phyloP scores from a whole-genome alignment of 208 protist species.

The Crithidia thermophila region DNA sequence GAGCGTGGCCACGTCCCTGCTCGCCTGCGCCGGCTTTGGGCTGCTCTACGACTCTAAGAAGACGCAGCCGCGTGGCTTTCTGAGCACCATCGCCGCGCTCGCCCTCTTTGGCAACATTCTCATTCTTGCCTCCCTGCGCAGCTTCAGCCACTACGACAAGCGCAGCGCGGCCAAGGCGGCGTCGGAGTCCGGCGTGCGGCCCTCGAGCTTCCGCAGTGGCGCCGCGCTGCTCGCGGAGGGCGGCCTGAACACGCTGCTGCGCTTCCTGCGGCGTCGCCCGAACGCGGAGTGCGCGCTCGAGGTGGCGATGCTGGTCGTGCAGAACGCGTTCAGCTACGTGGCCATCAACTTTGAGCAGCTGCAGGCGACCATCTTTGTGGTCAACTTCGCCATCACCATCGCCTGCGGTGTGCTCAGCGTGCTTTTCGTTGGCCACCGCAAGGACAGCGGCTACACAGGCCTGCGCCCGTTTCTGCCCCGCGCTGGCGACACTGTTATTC shows the following conservation, averaged over 20 bases:
- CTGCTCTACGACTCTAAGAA: slow-evolving; percentile 29
- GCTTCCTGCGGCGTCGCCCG: slow-evolving; percentile 44
- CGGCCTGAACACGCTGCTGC: slow-evolving; percentile 26
- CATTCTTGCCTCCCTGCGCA: slow-evolving; percentile 55
- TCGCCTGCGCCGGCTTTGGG: slow-evolving; percentile 34
- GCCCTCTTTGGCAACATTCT: slow-evolving; percentile 61
- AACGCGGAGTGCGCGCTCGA: slow-evolving; percentile 70
- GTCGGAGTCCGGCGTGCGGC: background rate
- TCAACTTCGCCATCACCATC: slow-evolving; percentile 50
- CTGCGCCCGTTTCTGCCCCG: slow-evolving; percentile 21
- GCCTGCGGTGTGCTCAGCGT: slow-evolving; percentile 52
- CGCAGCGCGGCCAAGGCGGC: background rate
- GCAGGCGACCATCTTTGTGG: slow-evolving; percentile 9
- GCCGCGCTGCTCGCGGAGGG: slow-evolving; percentile 16
- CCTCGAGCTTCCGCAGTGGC: slow-evolving; percentile 6
- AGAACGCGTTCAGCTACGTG: slow-evolving; percentile 39
- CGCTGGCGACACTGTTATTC: slow-evolving; percentile 42
- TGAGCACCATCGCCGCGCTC: slow-evolving; percentile 38
- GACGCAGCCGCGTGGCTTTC: slow-evolving; percentile 40
- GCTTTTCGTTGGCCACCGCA: slow-evolving; percentile 44
- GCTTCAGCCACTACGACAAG: slow-evolving; percentile 39
- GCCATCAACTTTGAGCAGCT: slow-evolving; percentile 31
- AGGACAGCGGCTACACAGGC: slow-evolving; percentile 5
- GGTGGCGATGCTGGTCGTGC: slow-evolving; percentile 41
- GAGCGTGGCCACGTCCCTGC: slow-evolving; percentile 31